These are phyloP conservation scores for Sarocladium oryzae DNA, from an alignment of 2,329 filamentous ascomycete genomes.

Conservation along the genomic window DNA sequence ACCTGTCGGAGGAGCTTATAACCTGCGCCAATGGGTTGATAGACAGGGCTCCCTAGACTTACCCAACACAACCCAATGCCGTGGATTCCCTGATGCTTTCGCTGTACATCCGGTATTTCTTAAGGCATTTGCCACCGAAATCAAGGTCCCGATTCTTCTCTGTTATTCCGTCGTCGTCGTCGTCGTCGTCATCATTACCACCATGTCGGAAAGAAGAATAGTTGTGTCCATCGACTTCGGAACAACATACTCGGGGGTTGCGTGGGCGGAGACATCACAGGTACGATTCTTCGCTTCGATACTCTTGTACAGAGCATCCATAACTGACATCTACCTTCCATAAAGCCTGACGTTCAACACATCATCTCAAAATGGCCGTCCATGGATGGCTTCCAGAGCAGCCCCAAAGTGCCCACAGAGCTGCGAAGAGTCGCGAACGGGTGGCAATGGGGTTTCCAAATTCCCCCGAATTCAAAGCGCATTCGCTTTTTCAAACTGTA, in stretches of 20 bases:
- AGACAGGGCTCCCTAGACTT: neutral
- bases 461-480: constrained; percentile 33
- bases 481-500: constrained; percentile 44
- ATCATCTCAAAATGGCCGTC: constrained; percentile 40
- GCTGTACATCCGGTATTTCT: too few species aligned
- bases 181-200: neutral
- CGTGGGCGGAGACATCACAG: constrained; percentile 39
- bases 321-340: constrained; percentile 9
- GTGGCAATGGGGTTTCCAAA: constrained; percentile 45
- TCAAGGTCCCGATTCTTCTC: too few species aligned
- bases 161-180: neutral
- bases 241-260: constrained; percentile 50
- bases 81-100: neutral
- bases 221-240: constrained; percentile 51
- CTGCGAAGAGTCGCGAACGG: constrained; percentile 34
- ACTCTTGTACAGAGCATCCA: too few species aligned
- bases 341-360: constrained; percentile 31
- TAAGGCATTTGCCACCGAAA: neutral
- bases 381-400: constrained; percentile 23
- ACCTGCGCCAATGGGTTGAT: neutral
- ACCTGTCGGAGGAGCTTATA: neutral
- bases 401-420: constrained; percentile 42
- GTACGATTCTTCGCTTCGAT: constrained; percentile 16
- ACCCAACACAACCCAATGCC: neutral
- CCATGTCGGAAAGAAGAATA: constrained; percentile 29